Base-by-base conservation (phyloP, 139 green algal species). In the Haematococcus lacustris region DNA sequence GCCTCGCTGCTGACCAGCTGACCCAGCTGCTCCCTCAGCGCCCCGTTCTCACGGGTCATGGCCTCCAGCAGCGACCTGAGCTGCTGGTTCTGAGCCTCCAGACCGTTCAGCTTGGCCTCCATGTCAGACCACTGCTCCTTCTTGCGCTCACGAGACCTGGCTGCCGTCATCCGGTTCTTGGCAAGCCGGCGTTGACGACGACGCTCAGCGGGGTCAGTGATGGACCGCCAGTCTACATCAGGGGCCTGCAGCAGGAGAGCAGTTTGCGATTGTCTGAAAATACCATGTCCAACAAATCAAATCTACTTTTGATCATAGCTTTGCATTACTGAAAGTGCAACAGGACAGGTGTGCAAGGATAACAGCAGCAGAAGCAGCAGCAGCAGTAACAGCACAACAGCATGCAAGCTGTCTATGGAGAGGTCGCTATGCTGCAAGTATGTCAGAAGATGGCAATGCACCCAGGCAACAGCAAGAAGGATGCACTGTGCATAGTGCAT, bases 111-210 rank as follows among this genome's bases (percentile, higher is more conserved):
- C 34, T 70, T 68, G 2, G 63, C 61, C 67, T 89, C 81, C 66
- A 89, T 71, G 47, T 80, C 82, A 3, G 71, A 33, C 79, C 79
- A 74, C 73, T 81, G 73, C 25, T 71, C 73, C 74, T 91, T 91
- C 74, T 89, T 89, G 40, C 86, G 76, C 71, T 89, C 77, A 33
- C 86, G 83, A 1, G 76, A 85, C 3, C 82, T 77, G 0, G 84
- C 84, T n/a, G 86, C 86, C 1, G 86, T 91, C 2, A 87, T 39
- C 6, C 86, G 81, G 70, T 91, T 91, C 76, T 91, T 91, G 3
- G 86, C 86, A 57, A 89, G 60, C 0, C 85, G 71, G 1, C 82
- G 80, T 73, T 90, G 85, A 2, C 75, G 70, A 33, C 83, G 82
- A 23, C 85, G 79, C 74, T 90, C 85, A 0, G 75, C 79, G 26